Percentiles rank a stretch among this genome's conserved stretches.
These are phyloP conservation scores for Kodamaea sagamina DNA, from an alignment of 805 yeast genomes.

Conservation along the genomic window DNA sequence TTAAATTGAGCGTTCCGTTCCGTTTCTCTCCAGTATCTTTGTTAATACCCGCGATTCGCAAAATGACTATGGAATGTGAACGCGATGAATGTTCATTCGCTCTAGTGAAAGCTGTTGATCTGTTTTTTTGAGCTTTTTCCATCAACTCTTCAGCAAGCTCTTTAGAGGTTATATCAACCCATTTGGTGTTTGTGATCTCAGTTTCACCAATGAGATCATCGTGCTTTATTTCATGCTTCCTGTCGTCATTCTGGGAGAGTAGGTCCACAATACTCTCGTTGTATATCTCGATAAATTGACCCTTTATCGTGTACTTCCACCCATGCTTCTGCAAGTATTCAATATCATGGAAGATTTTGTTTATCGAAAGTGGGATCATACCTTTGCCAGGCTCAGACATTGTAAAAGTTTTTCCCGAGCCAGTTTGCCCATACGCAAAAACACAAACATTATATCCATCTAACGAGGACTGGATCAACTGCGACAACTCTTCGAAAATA, in stretches of 20 bases:
- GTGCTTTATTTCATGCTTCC: conserved; percentile 71
- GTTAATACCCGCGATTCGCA: conserved; percentile 60
- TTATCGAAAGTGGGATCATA: conserved; percentile 75
- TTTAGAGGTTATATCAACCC: conserved; percentile 47
- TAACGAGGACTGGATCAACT: conserved; percentile 71
- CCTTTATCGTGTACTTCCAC: conserved; percentile 62
- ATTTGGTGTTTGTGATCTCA: conserved; percentile 58
- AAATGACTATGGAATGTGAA: conserved; percentile 81
- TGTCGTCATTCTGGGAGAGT: conserved; percentile 32
- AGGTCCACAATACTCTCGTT: conserved; percentile 80
- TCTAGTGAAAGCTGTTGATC: conserved; percentile 80
- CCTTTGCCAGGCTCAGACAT: conserved; percentile 77
- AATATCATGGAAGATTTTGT: conserved; percentile 65
- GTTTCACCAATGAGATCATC: conserved; percentile 58
- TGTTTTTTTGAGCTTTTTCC: conserved; percentile 54
- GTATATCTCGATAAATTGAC: conserved; percentile 87
- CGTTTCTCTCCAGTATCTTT: conserved; percentile 28
- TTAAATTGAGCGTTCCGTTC: conserved; percentile 71
- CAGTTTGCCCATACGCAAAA: conserved; percentile 94
- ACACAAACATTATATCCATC: conserved; percentile 93
- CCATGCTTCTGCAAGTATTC: conserved; percentile 51
- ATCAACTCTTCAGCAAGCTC: conserved; percentile 54
- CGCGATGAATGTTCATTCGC: conserved; percentile 86
- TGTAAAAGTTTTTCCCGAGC: conserved; percentile 90
- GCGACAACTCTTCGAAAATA: conserved; percentile 83